Evolutionary conservation across 805 yeast genomes (phyloP).

Genomic region (Spathaspora passalidarum): DNA sequence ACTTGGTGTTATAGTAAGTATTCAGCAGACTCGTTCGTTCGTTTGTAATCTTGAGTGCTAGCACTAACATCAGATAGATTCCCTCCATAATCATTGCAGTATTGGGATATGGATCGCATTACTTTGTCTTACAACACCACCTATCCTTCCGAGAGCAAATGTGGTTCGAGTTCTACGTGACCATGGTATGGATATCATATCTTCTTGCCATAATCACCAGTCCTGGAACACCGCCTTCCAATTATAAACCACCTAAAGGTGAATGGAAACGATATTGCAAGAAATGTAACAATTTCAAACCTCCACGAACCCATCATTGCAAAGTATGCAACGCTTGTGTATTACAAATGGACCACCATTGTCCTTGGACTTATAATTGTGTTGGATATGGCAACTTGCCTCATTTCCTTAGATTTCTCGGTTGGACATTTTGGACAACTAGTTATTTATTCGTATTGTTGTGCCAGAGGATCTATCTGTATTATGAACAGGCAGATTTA

Average conservation of each 20-base stretch:
- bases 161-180: conserved; percentile 44
- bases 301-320: conserved; percentile 86
- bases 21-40: background rate
- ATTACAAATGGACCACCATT: conserved; percentile 89
- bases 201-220: conserved; percentile 57
- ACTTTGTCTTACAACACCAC: conserved; percentile 48
- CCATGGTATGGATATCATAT: conserved; percentile 74
- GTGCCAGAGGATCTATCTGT: conserved; percentile 32
- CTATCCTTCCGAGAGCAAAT: conserved; percentile 39
- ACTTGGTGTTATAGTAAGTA: conserved; percentile 43
- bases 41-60: background rate
- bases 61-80: conserved; percentile 41
- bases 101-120: conserved; percentile 63
- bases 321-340: conserved; percentile 72
- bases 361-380: conserved; percentile 92
- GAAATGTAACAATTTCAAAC: conserved; percentile 72
- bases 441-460: conserved; percentile 45
- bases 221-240: conserved; percentile 68
- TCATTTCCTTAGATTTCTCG: conserved; percentile 72
- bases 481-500: conserved; percentile 47
- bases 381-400: conserved; percentile 79
- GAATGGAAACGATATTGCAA: conserved; percentile 70
- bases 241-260: conserved; percentile 39
- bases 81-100: conserved; percentile 58
- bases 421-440: conserved; percentile 59